Conservation (phyloP, 2,329 filamentous ascomycete species). For the Fusarium sp. region DNA sequence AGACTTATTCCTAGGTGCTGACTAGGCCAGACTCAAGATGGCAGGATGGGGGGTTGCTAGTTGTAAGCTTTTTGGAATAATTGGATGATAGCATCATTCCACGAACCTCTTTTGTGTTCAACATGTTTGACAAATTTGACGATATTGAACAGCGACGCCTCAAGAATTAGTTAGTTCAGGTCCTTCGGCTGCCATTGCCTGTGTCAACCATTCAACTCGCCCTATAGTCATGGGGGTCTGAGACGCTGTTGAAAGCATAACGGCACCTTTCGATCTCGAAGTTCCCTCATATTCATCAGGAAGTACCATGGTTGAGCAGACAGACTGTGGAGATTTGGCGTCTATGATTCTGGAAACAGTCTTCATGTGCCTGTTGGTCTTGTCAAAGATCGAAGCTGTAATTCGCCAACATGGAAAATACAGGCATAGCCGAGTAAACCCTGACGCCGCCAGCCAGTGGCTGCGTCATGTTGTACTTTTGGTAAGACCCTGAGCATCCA, state of each 20-base stretch:
- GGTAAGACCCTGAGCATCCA: constrained; percentile 2
- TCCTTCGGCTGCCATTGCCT: not conserved
- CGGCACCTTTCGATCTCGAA: not conserved
- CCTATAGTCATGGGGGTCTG: not conserved
- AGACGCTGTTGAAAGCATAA: not conserved
- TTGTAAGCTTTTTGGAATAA: not conserved
- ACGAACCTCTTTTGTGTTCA: not conserved
- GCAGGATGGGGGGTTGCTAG: not conserved
- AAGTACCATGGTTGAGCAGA: not conserved
- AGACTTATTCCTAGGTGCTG: constrained; percentile 18
- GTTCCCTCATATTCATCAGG: not conserved
- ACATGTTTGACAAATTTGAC: not conserved
- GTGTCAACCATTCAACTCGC: not conserved
- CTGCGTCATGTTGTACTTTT: constrained; percentile 1
- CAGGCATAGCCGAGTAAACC: constrained; percentile 18
- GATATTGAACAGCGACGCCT: not conserved
- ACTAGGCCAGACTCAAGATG: constrained; percentile 7
- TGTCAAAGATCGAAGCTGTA: not conserved
- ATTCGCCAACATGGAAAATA: constrained; percentile 12
- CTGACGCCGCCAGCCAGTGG: constrained; percentile 10
- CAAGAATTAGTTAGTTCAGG: not conserved
- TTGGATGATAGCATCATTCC: not conserved
- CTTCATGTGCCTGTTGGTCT: not conserved
- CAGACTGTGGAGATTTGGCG: not conserved
- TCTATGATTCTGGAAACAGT: constrained; percentile 16